phyloP scores from a whole-genome alignment of 768 basidiomycete genomes.

The Xerocomellus intermedius region DNA sequence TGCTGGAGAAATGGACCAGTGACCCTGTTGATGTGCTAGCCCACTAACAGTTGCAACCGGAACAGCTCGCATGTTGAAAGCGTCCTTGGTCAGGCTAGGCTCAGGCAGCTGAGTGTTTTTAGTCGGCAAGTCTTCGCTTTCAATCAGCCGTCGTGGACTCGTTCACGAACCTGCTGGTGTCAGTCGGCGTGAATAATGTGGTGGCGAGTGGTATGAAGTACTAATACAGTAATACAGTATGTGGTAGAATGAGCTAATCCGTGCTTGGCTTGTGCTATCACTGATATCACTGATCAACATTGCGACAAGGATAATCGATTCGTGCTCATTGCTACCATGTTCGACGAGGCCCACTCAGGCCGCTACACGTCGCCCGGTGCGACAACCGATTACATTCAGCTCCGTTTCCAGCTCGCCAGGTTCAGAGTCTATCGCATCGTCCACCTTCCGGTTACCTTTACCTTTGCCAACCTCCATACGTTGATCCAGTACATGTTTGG shows the following conservation, averaged over 20 bases:
- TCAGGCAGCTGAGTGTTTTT: constrained; percentile 57
- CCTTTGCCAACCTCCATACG: constrained; percentile 30
- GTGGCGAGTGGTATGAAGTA: too few relatives aligned
- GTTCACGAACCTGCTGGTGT: too few relatives aligned
- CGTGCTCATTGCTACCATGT: neutral
- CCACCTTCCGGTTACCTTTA: constrained; percentile 27
- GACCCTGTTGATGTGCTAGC: constrained; percentile 71
- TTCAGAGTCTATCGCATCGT: constrained; percentile 28
- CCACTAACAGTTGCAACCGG: constrained; percentile 93
- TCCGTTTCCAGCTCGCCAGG: constrained; percentile 31
- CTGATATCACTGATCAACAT: too few relatives aligned
- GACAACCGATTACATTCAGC: constrained; percentile 24
- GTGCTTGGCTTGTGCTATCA: neutral
- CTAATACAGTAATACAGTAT: too few relatives aligned
- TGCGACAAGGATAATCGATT: neutral
- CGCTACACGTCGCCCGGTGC: constrained; percentile 11
- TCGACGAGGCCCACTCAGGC: neutral
- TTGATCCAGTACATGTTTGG: constrained; percentile 34
- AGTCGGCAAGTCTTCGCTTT: constrained; percentile 75
- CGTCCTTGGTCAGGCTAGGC: constrained; percentile 76
- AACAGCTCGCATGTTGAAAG: constrained; percentile 90
- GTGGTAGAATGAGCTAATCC: neutral
- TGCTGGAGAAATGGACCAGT: constrained; percentile 45
- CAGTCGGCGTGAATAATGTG: too few relatives aligned
- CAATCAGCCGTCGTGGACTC: constrained; percentile 49